Evolutionary conservation across 805 yeast genomes (phyloP).

Genomic region (Starmerella davenportii): DNA sequence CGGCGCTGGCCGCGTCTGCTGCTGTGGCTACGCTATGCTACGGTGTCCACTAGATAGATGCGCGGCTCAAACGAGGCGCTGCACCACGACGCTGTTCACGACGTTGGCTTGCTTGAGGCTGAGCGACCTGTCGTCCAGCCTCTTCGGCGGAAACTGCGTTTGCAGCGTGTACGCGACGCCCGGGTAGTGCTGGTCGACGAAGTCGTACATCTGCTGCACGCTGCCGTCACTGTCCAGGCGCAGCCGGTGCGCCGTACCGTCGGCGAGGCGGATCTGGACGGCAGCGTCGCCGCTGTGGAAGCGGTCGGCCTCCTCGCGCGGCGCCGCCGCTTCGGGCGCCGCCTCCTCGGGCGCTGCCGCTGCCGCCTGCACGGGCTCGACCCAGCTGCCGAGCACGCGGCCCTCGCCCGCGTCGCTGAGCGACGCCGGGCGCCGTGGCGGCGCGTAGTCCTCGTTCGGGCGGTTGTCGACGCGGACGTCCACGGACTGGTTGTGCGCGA

Average conservation of each 20-base stretch:
- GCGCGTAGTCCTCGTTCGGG: slow-evolving; percentile 58
- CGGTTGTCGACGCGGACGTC: slow-evolving; percentile 74
- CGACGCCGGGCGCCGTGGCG: slow-evolving; percentile 43
- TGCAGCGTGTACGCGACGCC: slow-evolving; percentile 45
- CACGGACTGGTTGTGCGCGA: slow-evolving; percentile 79
- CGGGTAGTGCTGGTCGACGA: slow-evolving; percentile 30
- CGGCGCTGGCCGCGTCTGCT: too few species aligned
- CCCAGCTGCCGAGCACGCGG: slow-evolving; percentile 73
- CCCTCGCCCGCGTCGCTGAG: slow-evolving; percentile 63
- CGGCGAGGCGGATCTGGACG: slow-evolving; percentile 70
- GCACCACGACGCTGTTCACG: slow-evolving; percentile 72
- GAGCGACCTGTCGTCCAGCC: slow-evolving; percentile 38
- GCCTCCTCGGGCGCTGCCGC: background rate
- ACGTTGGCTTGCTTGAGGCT: slow-evolving; percentile 61
- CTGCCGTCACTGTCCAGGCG: slow-evolving; percentile 49
- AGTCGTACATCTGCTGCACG: slow-evolving; percentile 48
- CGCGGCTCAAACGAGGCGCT: too few species aligned
- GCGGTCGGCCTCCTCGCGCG: slow-evolving; percentile 5
- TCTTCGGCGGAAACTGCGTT: slow-evolving; percentile 66
- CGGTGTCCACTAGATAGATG: too few species aligned
- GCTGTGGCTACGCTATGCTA: too few species aligned
- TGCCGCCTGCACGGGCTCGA: slow-evolving; percentile 18
- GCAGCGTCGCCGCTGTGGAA: slow-evolving; percentile 40
- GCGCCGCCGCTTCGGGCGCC: background rate
- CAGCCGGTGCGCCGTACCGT: slow-evolving; percentile 41